Conservation (phyloP, 2,329 filamentous ascomycete genomes). For the Daldinia eschscholtzii region DNA sequence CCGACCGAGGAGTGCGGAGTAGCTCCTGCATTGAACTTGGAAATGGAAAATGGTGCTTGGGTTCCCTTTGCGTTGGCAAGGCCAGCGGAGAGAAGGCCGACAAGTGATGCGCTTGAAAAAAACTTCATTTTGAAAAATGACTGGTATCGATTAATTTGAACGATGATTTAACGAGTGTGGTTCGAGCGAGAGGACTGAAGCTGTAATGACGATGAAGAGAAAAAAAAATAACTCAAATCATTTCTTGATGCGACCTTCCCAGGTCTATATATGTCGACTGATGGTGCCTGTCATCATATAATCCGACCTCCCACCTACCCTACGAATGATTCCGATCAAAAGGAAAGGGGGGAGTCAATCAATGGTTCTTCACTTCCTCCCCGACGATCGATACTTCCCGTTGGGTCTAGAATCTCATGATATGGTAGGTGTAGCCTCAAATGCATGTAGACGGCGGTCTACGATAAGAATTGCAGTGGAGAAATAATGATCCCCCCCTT, state of each 20-base stretch:
- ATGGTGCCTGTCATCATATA: conserved; percentile 15
- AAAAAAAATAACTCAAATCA: not conserved
- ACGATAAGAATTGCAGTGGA: conserved; percentile 14
- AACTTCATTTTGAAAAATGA: conserved; percentile 35
- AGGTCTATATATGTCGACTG: conserved; percentile 22
- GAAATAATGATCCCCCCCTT: conserved; percentile 14
- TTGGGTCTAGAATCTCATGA: conserved; percentile 9
- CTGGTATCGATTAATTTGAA: not conserved
- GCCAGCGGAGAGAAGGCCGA: conserved; percentile 25
- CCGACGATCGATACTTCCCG: conserved; percentile 21
- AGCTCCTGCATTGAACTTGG: conserved; percentile 40
- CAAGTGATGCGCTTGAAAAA: conserved; percentile 24
- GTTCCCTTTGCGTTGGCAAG: conserved; percentile 17
- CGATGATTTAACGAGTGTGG: conserved; percentile 3
- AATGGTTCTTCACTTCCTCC: conserved; percentile 7
- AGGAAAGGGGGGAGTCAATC: conserved; percentile 9
- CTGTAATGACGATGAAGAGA: not conserved
- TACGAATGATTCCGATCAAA: conserved; percentile 1
- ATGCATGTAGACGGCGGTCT: conserved; percentile 9
- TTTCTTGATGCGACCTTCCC: conserved; percentile 12
- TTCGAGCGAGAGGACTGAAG: conserved; percentile 12
- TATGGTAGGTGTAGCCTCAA: conserved; percentile 16
- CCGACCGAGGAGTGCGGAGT: conserved; percentile 43
- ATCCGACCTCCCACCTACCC: not conserved
- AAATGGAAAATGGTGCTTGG: conserved; percentile 27